Percentiles rank a stretch among this genome's conserved stretches.
Conservation (phyloP, 1,139 yeast species). For the Eremothecium cymbalariae region DNA sequence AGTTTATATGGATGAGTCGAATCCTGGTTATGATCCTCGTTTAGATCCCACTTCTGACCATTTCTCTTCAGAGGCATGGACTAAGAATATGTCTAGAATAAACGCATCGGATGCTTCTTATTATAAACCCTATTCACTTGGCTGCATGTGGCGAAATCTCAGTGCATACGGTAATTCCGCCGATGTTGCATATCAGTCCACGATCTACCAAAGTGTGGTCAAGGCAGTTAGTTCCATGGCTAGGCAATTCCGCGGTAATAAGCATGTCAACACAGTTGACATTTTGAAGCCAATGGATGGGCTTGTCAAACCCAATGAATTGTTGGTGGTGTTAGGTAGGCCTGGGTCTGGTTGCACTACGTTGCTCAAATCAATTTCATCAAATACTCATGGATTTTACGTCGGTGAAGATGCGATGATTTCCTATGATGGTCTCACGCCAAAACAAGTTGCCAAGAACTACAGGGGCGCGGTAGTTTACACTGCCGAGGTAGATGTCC, state of each 20-base stretch:
- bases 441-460: slow-evolving; percentile 40
- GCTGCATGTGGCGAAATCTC: slow-evolving; percentile 60
- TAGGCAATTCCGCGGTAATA: slow-evolving; percentile 26
- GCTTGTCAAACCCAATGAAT: slow-evolving; percentile 57
- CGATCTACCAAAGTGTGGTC: slow-evolving; percentile 46
- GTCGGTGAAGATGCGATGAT: slow-evolving; percentile 43
- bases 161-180: slow-evolving; percentile 69
- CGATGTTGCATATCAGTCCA: slow-evolving; percentile 73
- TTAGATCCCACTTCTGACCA: slow-evolving; percentile 49
- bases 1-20: slow-evolving; percentile 13
- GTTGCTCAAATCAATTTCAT: slow-evolving; percentile 58
- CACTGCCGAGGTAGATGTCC: slow-evolving; percentile 63
- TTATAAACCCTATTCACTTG: slow-evolving; percentile 56
- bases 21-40: slow-evolving; percentile 35
- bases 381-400: slow-evolving; percentile 65
- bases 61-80: slow-evolving; percentile 64
- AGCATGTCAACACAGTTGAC: slow-evolving; percentile 36
- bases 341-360: slow-evolving; percentile 88
- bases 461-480: slow-evolving; percentile 58
- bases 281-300: slow-evolving; percentile 65
- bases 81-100: slow-evolving; percentile 55
- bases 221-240: slow-evolving; percentile 17
- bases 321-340: slow-evolving; percentile 70
- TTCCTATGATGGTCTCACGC: slow-evolving; percentile 45
- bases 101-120: slow-evolving; percentile 52